Evolutionary conservation across 768 basidiomycete genomes (phyloP).

Genomic region (Rhodotorula kratochvilovae): DNA sequence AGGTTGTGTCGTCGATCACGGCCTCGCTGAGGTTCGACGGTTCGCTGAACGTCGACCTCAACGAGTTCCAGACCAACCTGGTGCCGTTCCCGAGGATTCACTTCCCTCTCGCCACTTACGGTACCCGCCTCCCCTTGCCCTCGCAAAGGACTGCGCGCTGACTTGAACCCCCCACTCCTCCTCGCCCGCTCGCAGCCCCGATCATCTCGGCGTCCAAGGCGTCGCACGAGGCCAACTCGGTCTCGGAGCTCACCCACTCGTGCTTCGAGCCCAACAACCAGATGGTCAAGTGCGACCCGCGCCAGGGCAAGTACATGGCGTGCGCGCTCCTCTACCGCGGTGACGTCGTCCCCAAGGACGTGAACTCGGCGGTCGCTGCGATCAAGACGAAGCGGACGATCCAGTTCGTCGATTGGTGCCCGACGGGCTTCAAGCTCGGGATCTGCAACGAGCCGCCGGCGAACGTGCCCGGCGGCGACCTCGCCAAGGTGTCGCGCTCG

Average conservation of each 20-base stretch:
- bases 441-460: slow-evolving; percentile 96
- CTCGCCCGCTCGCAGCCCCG: slow-evolving; percentile 52
- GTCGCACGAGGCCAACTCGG: slow-evolving; percentile 92
- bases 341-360: slow-evolving; percentile 55
- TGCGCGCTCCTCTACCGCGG: slow-evolving; percentile 45
- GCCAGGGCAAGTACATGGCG: slow-evolving; percentile 91
- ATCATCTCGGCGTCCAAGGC: slow-evolving; percentile 89
- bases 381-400: slow-evolving; percentile 98
- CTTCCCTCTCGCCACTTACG: slow-evolving; percentile 94
- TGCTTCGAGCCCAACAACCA: slow-evolving; percentile 97
- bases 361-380: slow-evolving; percentile 80
- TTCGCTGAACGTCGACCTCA: slow-evolving; percentile 92
- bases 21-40: slow-evolving; percentile 96
- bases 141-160: too few relatives aligned
- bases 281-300: slow-evolving; percentile 94
- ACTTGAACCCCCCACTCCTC: too few relatives aligned
- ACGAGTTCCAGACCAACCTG: slow-evolving; percentile 98
- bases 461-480: slow-evolving; percentile 84
- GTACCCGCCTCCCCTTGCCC: too few relatives aligned
- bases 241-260: slow-evolving; percentile 95
- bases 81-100: slow-evolving; percentile 82
- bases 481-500: slow-evolving; percentile 87
- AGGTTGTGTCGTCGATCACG: slow-evolving; percentile 96
- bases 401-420: slow-evolving; percentile 97
- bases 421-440: slow-evolving; percentile 96